These are phyloP conservation scores for Stevia rebaudiana DNA, from an alignment of 140 eudicot species.

Conservation along the genomic window DNA sequence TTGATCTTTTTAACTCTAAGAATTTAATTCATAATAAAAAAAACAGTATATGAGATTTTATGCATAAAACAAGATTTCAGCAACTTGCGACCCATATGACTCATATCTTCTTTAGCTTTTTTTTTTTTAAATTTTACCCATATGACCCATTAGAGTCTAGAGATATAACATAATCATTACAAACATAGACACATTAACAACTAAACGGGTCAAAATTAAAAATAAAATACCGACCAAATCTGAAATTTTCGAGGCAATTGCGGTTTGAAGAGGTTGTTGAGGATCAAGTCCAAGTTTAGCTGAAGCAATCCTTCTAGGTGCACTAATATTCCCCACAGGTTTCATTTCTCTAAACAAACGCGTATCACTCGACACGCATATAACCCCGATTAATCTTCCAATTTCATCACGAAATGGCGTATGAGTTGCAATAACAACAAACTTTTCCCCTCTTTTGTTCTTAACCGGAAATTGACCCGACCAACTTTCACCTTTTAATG, in stretches of 20 bases:
- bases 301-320: conserved; percentile 33
- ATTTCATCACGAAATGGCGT: conserved; percentile 81
- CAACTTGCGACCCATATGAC: not conserved
- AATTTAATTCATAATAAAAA: not conserved
- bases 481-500: conserved; percentile 50
- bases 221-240: conserved; percentile 51
- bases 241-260: conserved; percentile 59
- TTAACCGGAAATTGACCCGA: conserved; percentile 82
- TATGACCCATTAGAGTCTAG: conserved; percentile 2
- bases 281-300: conserved; percentile 66
- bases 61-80: not conserved
- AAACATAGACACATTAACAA: not conserved
- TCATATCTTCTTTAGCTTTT: not conserved
- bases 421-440: conserved; percentile 42
- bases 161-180: not conserved
- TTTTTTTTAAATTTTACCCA: not conserved
- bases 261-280: conserved; percentile 63
- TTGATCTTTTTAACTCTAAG: not conserved
- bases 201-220: not conserved
- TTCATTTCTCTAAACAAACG: conserved; percentile 41
- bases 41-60: conserved; percentile 16
- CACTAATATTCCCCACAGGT: conserved; percentile 16
- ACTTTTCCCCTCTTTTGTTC: conserved; percentile 59
- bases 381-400: conserved; percentile 59
- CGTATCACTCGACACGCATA: conserved; percentile 78